Conservation (phyloP, 2,329 filamentous ascomycete species). For the Penicillium digitatum region DNA sequence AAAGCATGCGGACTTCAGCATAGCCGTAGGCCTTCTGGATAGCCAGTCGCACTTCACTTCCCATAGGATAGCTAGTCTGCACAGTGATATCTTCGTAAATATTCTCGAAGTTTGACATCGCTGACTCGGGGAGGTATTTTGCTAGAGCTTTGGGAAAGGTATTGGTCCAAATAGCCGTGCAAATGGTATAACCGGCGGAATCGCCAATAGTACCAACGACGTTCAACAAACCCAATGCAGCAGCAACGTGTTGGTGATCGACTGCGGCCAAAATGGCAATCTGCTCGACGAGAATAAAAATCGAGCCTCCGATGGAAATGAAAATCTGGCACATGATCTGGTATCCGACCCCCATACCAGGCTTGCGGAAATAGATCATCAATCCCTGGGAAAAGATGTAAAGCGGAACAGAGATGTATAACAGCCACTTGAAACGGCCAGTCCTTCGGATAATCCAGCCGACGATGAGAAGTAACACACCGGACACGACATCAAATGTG, state of each 20-base stretch:
- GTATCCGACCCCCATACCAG: constrained; percentile 48
- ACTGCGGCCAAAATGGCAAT: constrained; percentile 53
- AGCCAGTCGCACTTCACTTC: constrained; percentile 49
- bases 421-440: constrained; percentile 51
- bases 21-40: constrained; percentile 59
- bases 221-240: constrained; percentile 52
- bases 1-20: constrained; percentile 50
- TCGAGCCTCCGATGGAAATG: constrained; percentile 52
- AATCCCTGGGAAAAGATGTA: constrained; percentile 51
- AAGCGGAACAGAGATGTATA: constrained; percentile 53
- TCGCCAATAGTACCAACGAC: constrained; percentile 54
- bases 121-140: constrained; percentile 42
- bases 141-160: constrained; percentile 49
- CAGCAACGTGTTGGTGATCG: constrained; percentile 54
- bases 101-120: constrained; percentile 27
- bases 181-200: constrained; percentile 52
- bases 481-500: constrained; percentile 52
- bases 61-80: constrained; percentile 43
- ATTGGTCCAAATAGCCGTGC: constrained; percentile 58
- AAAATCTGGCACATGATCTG: constrained; percentile 57
- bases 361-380: constrained; percentile 53
- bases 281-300: constrained; percentile 51
- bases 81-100: constrained; percentile 48
- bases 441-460: constrained; percentile 49
- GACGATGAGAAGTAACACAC: constrained; percentile 53